These are phyloP conservation scores for Albugo laibachii DNA, from an alignment of 352 stramenopile genomes.

Conservation along the genomic window DNA sequence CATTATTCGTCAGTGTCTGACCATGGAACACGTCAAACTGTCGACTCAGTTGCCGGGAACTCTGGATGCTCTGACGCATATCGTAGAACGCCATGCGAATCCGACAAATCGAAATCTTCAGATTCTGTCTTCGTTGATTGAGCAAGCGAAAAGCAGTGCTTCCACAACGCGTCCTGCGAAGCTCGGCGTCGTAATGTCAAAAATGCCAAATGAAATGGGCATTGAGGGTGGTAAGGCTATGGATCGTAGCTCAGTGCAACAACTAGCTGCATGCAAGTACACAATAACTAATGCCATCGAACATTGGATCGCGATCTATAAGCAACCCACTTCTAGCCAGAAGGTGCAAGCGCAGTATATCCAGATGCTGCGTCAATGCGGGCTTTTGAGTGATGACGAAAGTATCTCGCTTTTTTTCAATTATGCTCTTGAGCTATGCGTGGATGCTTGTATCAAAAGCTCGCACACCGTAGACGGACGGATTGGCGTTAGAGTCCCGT, in stretches of 20 bases:
- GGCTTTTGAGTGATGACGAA: conserved; percentile 91
- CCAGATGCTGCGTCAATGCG: conserved; percentile 92
- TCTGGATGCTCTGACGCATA: conserved; percentile 76
- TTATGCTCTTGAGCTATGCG: conserved; percentile 90
- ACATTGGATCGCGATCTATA: conserved; percentile 96
- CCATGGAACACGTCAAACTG: conserved; percentile 84
- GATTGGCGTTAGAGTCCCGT: conserved; percentile 19
- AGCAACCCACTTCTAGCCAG: conserved; percentile 80
- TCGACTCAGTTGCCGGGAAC: conserved; percentile 86
- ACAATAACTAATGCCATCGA: conserved; percentile 88
- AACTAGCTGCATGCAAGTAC: conserved; percentile 66
- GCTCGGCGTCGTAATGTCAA: background rate
- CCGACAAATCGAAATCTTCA: conserved; percentile 74
- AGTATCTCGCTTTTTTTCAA: conserved; percentile 95
- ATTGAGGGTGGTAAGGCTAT: conserved; percentile 3
- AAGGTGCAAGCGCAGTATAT: conserved; percentile 95
- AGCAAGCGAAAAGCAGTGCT: conserved; percentile 54
- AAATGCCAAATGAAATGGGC: background rate
- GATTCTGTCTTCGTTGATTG: conserved; percentile 54
- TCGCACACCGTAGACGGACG: conserved; percentile 16
- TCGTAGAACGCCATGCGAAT: conserved; percentile 62
- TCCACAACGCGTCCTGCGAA: background rate
- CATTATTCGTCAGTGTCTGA: conserved; percentile 83
- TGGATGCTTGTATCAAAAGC: conserved; percentile 91
- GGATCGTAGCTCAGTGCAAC: conserved; percentile 31